phyloP scores from a whole-genome alignment of 495 filamentous ascomycete genomes.

The Beverwykella pulmonaria region DNA sequence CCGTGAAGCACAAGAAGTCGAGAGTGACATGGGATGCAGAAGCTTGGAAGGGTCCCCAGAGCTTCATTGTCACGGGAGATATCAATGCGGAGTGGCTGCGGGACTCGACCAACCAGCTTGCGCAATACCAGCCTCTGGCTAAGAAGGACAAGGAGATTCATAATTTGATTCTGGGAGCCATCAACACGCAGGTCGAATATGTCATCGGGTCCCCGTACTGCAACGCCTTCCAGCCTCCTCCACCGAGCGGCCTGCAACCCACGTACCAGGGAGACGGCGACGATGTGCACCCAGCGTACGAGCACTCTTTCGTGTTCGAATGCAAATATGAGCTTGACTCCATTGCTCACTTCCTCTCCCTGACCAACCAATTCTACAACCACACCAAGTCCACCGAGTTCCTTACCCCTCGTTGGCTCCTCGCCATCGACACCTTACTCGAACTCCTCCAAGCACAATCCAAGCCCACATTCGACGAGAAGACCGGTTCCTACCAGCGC shows the following conservation, averaged over 20 bases:
- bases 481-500: conserved; percentile 61
- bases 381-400: conserved; percentile 77
- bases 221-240: conserved; percentile 96
- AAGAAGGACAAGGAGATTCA: conserved; percentile 74
- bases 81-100: conserved; percentile 98
- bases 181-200: conserved; percentile 94
- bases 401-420: conserved; percentile 76
- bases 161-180: conserved; percentile 85
- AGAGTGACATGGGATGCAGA: conserved; percentile 50
- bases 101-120: conserved; percentile 94
- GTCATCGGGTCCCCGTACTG: conserved; percentile 95
- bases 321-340: conserved; percentile 99
- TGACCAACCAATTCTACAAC: conserved; percentile 83
- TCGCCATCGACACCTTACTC: conserved; percentile 74
- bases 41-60: conserved; percentile 81
- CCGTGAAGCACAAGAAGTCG: conserved; percentile 43
- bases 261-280: conserved; percentile 78
- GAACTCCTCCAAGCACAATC: conserved; percentile 76
- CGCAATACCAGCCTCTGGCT: conserved; percentile 83
- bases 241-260: conserved; percentile 70
- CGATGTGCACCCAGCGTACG: conserved; percentile 80
- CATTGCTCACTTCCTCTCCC: conserved; percentile 83
- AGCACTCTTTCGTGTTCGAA: conserved; percentile 84
- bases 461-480: conserved; percentile 72
- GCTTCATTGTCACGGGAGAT: conserved; percentile 97